Percentiles rank a stretch among this genome's conserved stretches.
Conservation (phyloP, 495 filamentous ascomycete species). For the Neurospora sp. region DNA sequence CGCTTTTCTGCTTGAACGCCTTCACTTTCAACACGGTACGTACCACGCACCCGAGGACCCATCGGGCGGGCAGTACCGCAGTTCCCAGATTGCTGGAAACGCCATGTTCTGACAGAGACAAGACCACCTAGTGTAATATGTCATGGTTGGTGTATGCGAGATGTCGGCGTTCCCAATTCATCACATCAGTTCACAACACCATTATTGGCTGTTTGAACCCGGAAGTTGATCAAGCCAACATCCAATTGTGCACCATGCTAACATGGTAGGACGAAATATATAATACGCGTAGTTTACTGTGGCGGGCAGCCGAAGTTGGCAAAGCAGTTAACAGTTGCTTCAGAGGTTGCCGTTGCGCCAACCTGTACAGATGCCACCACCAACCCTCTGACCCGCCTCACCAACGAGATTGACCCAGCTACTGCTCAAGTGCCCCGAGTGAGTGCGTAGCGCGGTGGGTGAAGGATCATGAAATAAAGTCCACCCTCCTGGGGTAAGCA, state of each 20-base stretch:
- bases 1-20: not conserved
- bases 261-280: not conserved
- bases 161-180: not conserved
- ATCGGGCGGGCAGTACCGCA: not conserved
- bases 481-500: not conserved
- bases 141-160: not conserved
- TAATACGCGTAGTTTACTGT: too few species aligned
- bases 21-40: not conserved
- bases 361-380: not conserved
- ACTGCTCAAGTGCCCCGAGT: too few species aligned
- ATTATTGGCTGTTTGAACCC: not conserved
- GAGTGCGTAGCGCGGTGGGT: not conserved
- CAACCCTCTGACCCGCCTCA: not conserved
- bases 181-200: not conserved
- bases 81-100: not conserved
- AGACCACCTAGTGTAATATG: not conserved
- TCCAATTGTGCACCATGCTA: not conserved
- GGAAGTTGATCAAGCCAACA: not conserved
- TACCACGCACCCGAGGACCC: not conserved
- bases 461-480: not conserved
- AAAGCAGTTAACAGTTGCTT: not conserved
- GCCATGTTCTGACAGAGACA: not conserved
- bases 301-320: not conserved
- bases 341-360: not conserved
- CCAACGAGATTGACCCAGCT: not conserved